Percentiles rank a stretch among this genome's conserved stretches.
Evolutionary conservation across 108 stramenopile genomes (phyloP).

Genomic region (Aurantiochytrium sp.): DNA sequence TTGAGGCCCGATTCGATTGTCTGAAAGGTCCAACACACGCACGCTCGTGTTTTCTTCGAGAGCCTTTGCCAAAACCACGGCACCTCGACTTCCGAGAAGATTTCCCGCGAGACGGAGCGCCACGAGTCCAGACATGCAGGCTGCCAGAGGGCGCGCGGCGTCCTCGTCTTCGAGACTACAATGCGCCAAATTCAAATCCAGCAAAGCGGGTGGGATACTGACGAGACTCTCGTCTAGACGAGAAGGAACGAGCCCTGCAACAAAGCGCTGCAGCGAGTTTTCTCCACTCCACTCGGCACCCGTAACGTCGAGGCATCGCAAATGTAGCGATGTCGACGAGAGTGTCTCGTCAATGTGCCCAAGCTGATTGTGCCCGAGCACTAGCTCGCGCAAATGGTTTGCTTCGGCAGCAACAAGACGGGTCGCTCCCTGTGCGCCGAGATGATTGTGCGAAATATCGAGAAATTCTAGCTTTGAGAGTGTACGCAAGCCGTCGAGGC

Average conservation of each 20-base stretch:
- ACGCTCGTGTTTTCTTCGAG: neutral
- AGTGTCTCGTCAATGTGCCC: neutral
- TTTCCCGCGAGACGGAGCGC: neutral
- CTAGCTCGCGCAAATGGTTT: neutral
- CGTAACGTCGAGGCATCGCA: neutral
- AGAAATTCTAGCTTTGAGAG: neutral
- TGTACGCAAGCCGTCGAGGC: neutral
- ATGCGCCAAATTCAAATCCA: neutral
- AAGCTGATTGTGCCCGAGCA: neutral
- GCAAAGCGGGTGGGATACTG: neutral
- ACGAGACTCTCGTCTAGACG: neutral
- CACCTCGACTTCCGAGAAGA: neutral
- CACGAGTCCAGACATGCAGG: neutral
- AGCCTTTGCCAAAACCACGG: neutral
- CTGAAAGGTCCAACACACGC: neutral
- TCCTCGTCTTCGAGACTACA: neutral
- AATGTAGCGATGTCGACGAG: neutral
- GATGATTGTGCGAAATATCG: neutral
- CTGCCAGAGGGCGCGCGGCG: neutral
- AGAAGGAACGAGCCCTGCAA: neutral
- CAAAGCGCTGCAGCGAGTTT: neutral
- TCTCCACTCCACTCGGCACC: neutral
- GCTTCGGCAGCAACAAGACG: neutral
- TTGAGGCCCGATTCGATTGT: neutral
- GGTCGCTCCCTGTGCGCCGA: neutral